These are phyloP conservation scores for Aureobasidium sp. DNA, from an alignment of 2,329 filamentous ascomycete species.

Conservation along the genomic window DNA sequence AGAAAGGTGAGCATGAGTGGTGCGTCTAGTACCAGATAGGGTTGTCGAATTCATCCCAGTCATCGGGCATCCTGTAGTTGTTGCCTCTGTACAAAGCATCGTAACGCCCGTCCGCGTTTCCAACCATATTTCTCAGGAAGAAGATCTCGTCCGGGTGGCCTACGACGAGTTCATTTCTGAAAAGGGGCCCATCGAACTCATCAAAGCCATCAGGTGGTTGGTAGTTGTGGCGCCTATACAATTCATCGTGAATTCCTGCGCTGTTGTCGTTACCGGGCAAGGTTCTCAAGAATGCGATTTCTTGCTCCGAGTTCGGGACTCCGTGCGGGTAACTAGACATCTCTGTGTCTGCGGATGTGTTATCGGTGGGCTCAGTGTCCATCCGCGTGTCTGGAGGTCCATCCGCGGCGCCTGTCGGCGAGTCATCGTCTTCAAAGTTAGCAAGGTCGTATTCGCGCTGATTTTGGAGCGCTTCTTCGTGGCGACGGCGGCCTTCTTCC, in stretches of 20 bases:
- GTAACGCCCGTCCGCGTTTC: background rate
- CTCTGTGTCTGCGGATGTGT: background rate
- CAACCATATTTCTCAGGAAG: background rate
- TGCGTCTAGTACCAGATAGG: background rate
- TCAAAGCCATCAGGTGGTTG: background rate
- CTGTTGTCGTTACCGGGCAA: background rate
- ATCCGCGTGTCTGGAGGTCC: background rate
- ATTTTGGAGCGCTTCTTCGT: background rate
- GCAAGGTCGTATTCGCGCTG: background rate
- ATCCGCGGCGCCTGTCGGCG: background rate
- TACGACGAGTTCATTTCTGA: no score
- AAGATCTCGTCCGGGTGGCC: background rate
- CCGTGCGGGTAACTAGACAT: background rate
- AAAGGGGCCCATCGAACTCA: background rate
- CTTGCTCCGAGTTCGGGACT: background rate
- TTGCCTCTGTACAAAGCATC: background rate
- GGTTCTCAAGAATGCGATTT: background rate
- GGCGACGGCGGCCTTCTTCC: background rate
- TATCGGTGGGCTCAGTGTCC: background rate
- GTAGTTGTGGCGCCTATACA: background rate
- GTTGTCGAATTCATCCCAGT: background rate
- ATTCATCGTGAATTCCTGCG: background rate
- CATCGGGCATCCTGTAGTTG: background rate
- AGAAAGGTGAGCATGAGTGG: background rate
- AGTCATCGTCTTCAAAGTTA: background rate